phyloP scores from a whole-genome alignment of 768 basidiomycete species.

The Calvatia gigantea region DNA sequence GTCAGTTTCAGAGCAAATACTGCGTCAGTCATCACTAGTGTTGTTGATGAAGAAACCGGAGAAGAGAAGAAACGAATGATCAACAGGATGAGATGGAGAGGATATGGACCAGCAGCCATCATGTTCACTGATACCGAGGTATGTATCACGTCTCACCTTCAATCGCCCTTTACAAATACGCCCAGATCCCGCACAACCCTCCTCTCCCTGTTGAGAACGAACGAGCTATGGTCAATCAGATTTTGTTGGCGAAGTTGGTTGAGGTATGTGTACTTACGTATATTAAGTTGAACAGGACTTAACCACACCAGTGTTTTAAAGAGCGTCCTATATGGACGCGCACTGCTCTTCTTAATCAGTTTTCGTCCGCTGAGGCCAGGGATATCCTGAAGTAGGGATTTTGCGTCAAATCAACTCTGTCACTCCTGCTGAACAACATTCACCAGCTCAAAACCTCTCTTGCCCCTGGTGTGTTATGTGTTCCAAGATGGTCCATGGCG shows the following conservation, averaged over 20 bases:
- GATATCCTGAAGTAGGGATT: constrained; percentile 71
- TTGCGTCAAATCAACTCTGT: not conserved
- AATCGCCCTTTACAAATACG: not conserved
- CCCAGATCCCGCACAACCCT: constrained; percentile 65
- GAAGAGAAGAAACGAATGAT: constrained; percentile 82
- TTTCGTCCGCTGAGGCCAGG: constrained; percentile 61
- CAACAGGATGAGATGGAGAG: constrained; percentile 84
- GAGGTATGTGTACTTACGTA: constrained; percentile 35
- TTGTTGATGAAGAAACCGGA: constrained; percentile 71
- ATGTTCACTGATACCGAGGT: constrained; percentile 62
- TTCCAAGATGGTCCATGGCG: constrained; percentile 95
- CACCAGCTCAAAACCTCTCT: constrained; percentile 73
- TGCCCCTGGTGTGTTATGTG: constrained; percentile 81
- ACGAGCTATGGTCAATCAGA: constrained; percentile 48
- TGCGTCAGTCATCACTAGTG: constrained; percentile 65
- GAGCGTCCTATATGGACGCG: constrained; percentile 88
- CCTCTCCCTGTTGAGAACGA: constrained; percentile 61
- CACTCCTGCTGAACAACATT: not conserved
- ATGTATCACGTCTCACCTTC: not conserved
- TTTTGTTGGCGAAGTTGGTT: constrained; percentile 50
- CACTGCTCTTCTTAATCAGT: constrained; percentile 80
- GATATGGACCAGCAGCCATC: constrained; percentile 71
- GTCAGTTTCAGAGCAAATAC: constrained; percentile 74
- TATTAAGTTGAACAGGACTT: not conserved
- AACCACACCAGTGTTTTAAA: constrained; percentile 54